Base-by-base conservation (phyloP, 2,329 filamentous ascomycete genomes). In the Huntiella moniliformis region DNA sequence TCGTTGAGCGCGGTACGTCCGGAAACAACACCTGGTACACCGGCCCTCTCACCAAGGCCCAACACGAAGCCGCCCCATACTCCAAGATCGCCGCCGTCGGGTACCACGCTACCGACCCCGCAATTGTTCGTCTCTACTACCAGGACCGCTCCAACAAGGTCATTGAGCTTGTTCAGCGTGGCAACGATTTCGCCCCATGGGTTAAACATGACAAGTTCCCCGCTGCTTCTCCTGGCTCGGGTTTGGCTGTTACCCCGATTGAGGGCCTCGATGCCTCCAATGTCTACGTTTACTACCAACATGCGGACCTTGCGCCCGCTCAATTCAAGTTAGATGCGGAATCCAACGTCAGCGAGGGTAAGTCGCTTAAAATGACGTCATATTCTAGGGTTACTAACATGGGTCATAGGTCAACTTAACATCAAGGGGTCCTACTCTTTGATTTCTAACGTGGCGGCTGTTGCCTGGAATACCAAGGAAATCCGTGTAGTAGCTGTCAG, bases 11-110 rank as follows among this genome's bases (percentile, higher is more conserved):
- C 13, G 47, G 47, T 17, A 46, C 32, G 28, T 49, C 47, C 12
- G 47, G 47, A n/a, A 49, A 46, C 18, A 37, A 41, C 6, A 49
- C 47, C 17, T 49, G 47, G 47, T 49, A 49, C 47, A 46, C 46
- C 16, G 47, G 47, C 6, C 44, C 47, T 4, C 39, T 49, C 11
- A 49, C 44, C 12, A 46, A 49, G 32, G 35, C 36, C 17, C 46
- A 46, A 17, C 32, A 43, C 22, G 31, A 46, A 34, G 40, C 44
- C 17, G 47, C 47, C 4, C 47, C 40, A 11, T 49, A 49, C 39
- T 49, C 47, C 28, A 49, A 49, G 22, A 36, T 49, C 10, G 47
- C 47, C 31, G 47, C 44, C n/a, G 47, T 49, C 32, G 47, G 47
- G 35, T 49, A 49, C 40, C 47, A 49, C n/a, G 47, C 43, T 28